Evolutionary conservation across 1,284 basidiomycete genomes (phyloP), one percentile per base, ranked within the genome.

Genomic region (Puccinia sorghi): DNA sequence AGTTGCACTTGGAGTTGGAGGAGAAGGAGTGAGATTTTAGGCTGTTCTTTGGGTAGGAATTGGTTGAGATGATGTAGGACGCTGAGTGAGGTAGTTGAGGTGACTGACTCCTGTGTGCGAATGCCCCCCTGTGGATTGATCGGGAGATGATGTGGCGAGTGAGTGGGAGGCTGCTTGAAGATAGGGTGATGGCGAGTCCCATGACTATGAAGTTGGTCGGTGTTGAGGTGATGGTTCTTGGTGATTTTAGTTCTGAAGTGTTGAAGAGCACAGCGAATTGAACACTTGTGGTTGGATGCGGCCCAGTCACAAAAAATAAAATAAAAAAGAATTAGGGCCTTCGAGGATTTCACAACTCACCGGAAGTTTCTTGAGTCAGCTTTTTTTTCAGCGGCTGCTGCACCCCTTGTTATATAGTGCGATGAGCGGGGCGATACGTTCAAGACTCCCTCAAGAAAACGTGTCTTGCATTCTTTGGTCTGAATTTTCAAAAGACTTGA

Each of bases 11-110:
- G 3, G 61, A 63, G 61, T 63, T 63, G 17, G 61, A 63, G 37
- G 61, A 63, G 61, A 63, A 63, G n/a, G 39, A 9, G 11, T 63
- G 61, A 63, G 61, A 41, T 7, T 63, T 63, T 6, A 37, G 39
- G 39, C 61, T 43, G 6, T 20, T 39, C 3, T 41, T 63, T 63
- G 32, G 61, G n/a, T 43, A 43, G 17, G 17, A 63, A 43, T 37
- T 59, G 27, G 32, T 12, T 32, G 27, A 8, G 27, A 39, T 37
- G 32, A 17, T 9, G 27, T 11, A 32, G 32, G 32, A 32, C 32
- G 32, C 4, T 2, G 32, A 20, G 37, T 17, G 37, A 11, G 57
- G 13, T 20, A 37, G 57, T 39, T 61, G 32, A 32, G 57, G 17
- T 43, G 61, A 20, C 61, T 43, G 37, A 20, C 12, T 39, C 57